These are phyloP conservation scores for Gastrolobium bilobum DNA, from an alignment of 306 rosid genomes.

Conservation along the genomic window DNA sequence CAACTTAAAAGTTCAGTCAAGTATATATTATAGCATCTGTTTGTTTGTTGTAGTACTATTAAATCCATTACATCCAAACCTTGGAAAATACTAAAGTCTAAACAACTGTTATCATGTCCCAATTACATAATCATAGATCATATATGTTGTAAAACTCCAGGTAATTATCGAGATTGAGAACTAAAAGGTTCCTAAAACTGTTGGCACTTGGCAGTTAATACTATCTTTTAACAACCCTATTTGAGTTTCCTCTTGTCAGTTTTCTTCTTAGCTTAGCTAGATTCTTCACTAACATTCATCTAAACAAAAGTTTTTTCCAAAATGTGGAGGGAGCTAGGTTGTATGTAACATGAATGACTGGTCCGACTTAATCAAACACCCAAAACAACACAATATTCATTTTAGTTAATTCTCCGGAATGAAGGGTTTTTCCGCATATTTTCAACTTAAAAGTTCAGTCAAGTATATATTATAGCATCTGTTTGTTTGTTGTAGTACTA, in stretches of 20 bases:
- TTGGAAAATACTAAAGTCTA: neutral
- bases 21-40: slow-evolving; percentile 10
- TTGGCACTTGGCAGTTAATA: slow-evolving; percentile 15
- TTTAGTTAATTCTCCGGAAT: neutral
- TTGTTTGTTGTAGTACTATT: neutral
- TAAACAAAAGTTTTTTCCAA: neutral
- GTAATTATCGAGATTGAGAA: slow-evolving; percentile 25
- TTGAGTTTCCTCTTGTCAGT: neutral
- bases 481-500: neutral
- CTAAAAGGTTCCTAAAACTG: neutral
- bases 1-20: neutral
- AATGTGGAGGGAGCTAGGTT: neutral
- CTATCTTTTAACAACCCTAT: slow-evolving; percentile 5
- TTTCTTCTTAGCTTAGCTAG: neutral
- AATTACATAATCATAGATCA: neutral
- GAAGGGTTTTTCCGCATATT: slow-evolving; percentile 4
- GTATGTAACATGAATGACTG: neutral
- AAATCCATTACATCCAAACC: neutral
- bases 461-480: slow-evolving; percentile 17
- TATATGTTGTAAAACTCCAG: neutral
- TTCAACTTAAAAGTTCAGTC: slow-evolving; percentile 6
- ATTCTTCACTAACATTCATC: slow-evolving; percentile 1
- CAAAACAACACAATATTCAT: slow-evolving; percentile 7
- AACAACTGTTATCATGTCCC: neutral
- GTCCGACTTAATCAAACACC: neutral